Evolutionary conservation across 108 stramenopile species (phyloP).

Genomic region (Fragilariopsis cylindrus): DNA sequence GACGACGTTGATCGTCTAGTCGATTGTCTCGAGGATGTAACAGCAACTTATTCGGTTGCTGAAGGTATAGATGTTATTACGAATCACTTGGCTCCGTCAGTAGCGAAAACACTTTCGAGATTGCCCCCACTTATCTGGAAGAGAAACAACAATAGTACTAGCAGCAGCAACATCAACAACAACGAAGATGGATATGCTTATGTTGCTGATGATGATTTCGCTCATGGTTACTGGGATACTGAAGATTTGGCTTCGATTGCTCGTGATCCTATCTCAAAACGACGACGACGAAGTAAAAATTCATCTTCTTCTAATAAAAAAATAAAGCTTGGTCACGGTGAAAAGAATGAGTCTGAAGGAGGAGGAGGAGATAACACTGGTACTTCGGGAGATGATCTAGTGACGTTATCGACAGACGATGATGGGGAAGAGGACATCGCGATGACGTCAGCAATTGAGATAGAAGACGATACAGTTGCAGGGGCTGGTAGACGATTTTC

Average conservation of each 20-base stretch:
- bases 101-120: slow-evolving; percentile 51
- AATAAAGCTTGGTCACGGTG: not conserved
- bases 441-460: slow-evolving; percentile 3
- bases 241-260: slow-evolving; percentile 19
- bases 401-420: slow-evolving; percentile 3
- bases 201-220: too few relatives aligned
- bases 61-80: slow-evolving; percentile 70
- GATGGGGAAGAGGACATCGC: slow-evolving; percentile 6
- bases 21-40: slow-evolving; percentile 68
- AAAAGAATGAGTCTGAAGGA: not conserved
- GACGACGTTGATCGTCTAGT: slow-evolving; percentile 44
- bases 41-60: slow-evolving; percentile 63
- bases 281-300: not conserved
- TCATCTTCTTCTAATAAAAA: not conserved
- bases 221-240: slow-evolving; percentile 19
- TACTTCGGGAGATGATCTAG: slow-evolving; percentile 14
- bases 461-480: not conserved
- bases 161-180: not conserved
- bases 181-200: not conserved
- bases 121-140: slow-evolving; percentile 40
- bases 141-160: not conserved
- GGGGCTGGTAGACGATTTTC: not conserved
- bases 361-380: slow-evolving; percentile 1
- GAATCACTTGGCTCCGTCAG: slow-evolving; percentile 52
- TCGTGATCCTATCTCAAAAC: slow-evolving; percentile 25